phyloP scores from a whole-genome alignment of 106 monocot species.

The Allium sativum region DNA sequence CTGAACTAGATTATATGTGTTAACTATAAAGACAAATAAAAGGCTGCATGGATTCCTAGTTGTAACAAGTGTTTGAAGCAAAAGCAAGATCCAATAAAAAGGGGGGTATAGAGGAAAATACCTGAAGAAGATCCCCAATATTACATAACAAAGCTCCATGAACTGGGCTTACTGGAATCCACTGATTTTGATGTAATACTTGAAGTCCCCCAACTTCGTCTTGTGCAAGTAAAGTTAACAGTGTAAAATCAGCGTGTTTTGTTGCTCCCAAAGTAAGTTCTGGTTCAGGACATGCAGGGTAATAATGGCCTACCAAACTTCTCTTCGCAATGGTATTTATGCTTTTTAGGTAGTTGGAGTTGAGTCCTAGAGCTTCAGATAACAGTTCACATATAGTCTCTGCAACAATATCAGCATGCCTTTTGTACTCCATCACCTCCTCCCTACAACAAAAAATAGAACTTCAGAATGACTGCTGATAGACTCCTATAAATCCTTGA shows the following conservation, averaged over 20 bases:
- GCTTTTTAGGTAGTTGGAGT: slow-evolving; percentile 22
- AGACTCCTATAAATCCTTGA: too few species aligned
- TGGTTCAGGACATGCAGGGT: slow-evolving; percentile 72
- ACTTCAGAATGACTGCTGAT: too few species aligned
- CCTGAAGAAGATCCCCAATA: slow-evolving; percentile 69
- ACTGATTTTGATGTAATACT: slow-evolving; percentile 27
- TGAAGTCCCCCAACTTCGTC: slow-evolving; percentile 62
- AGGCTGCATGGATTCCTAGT: background rate
- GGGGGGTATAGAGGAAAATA: background rate
- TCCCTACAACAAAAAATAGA: slow-evolving; percentile 2
- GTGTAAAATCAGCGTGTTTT: slow-evolving; percentile 45
- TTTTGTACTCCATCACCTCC: slow-evolving; percentile 3
- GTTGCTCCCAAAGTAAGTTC: slow-evolving; percentile 47
- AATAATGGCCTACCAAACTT: slow-evolving; percentile 34
- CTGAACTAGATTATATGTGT: too few species aligned
- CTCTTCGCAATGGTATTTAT: slow-evolving; percentile 33
- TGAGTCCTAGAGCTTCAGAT: slow-evolving; percentile 22
- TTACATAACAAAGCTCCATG: slow-evolving; percentile 51
- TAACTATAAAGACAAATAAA: too few species aligned
- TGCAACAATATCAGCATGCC: background rate
- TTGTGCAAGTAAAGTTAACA: slow-evolving; percentile 64
- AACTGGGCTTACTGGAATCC: slow-evolving; percentile 38
- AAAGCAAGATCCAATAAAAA: background rate
- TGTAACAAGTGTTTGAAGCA: background rate
- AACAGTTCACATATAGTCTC: slow-evolving; percentile 2